These are phyloP conservation scores for Mortierella polycephala DNA, from an alignment of 371 early-diverging fungal genomes.

Conservation along the genomic window DNA sequence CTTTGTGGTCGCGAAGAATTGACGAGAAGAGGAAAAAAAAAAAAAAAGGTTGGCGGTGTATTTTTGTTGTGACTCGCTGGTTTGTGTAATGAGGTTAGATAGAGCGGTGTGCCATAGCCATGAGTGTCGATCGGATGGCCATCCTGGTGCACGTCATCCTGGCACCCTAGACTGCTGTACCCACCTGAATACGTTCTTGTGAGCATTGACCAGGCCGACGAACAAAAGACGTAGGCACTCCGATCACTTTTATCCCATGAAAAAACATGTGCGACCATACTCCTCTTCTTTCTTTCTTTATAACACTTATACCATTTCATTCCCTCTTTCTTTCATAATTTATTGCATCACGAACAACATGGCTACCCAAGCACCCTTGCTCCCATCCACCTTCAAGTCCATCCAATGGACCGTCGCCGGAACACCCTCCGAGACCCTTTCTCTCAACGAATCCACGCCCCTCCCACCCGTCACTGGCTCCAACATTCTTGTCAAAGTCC, in stretches of 20 bases:
- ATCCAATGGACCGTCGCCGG: conserved; percentile 47
- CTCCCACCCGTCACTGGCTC: conserved; percentile 38
- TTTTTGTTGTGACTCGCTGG: background rate
- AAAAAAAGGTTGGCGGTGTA: background rate
- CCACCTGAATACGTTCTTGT: background rate
- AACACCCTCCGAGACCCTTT: conserved; percentile 20
- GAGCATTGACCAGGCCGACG: background rate
- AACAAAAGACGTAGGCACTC: too few relatives aligned
- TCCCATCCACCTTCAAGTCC: conserved; percentile 58
- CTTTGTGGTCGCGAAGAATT: background rate
- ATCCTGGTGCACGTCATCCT: background rate
- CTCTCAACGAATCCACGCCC: conserved; percentile 25
- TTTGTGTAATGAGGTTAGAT: background rate
- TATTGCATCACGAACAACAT: conserved; percentile 12
- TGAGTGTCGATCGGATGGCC: background rate
- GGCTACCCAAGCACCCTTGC: conserved; percentile 27
- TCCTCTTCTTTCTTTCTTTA: background rate
- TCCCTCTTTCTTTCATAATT: background rate
- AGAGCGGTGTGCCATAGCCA: background rate
- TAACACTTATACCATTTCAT: background rate
- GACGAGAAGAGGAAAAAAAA: background rate
- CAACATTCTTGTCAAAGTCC: conserved; percentile 65
- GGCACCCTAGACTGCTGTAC: background rate
- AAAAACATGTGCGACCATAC: background rate
- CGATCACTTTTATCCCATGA: background rate